phyloP scores from a whole-genome alignment of 2,329 filamentous ascomycete species.

The Chaetoscypha palmicola region DNA sequence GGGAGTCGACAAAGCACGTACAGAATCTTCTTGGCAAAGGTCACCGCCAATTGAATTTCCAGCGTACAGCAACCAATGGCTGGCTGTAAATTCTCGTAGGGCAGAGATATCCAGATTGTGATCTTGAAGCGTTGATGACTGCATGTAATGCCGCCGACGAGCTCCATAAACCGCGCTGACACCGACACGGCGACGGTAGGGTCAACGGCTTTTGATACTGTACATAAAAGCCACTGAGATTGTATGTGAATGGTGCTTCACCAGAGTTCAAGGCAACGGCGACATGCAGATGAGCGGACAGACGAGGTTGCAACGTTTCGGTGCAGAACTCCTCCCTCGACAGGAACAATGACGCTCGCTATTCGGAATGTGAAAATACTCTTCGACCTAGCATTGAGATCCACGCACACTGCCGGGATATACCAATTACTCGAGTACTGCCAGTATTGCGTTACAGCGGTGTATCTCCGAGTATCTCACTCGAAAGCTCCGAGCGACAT shows the following conservation, averaged over 20 bases:
- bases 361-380: no score
- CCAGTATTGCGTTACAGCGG: no score
- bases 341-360: no score
- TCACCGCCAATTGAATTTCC: slow-evolving; percentile 13
- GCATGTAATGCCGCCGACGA: slow-evolving; percentile 10
- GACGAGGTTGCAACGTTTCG: slow-evolving; percentile 12
- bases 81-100: slow-evolving; percentile 3
- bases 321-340: no score
- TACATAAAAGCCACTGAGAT: no score
- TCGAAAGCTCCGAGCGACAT: no score
- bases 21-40: slow-evolving; percentile 3
- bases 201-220: slow-evolving; percentile 5
- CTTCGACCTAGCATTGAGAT: no score
- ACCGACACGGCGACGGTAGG: slow-evolving; percentile 4
- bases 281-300: slow-evolving; percentile 11
- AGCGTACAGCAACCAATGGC: slow-evolving; percentile 9
- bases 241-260: no score
- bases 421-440: no score
- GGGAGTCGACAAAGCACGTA: neutral
- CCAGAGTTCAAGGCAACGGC: neutral
- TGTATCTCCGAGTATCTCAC: no score
- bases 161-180: slow-evolving; percentile 6
- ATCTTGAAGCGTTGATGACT: slow-evolving; percentile 10
- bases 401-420: no score
- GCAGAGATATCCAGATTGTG: slow-evolving; percentile 8